Evolutionary conservation across 2,329 filamentous ascomycete species (phyloP).

Genomic region (Fusarium redolens): DNA sequence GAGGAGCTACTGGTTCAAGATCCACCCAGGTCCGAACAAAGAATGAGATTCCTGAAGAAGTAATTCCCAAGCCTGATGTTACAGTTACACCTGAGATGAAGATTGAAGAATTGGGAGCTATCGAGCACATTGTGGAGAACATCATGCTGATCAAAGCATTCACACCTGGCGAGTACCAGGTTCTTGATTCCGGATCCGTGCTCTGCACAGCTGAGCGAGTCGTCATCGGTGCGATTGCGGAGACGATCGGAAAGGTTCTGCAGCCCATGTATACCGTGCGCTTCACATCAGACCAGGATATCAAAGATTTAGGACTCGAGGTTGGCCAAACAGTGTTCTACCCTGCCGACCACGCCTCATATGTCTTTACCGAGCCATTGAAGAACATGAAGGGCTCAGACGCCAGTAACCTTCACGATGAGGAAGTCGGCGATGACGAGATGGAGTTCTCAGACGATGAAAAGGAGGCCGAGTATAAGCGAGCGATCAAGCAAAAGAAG

Average conservation of each 20-base stretch:
- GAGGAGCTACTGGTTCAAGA: slow-evolving; percentile 53
- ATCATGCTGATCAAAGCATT: slow-evolving; percentile 82
- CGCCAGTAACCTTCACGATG: slow-evolving; percentile 93
- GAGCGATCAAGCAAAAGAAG: slow-evolving; percentile 74
- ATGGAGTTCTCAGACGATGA: slow-evolving; percentile 98
- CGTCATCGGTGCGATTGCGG: slow-evolving; percentile 84
- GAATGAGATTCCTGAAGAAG: slow-evolving; percentile 78
- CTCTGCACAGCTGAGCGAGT: slow-evolving; percentile 81
- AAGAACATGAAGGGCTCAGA: slow-evolving; percentile 87
- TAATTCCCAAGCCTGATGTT: slow-evolving; percentile 80
- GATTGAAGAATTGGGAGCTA: slow-evolving; percentile 78
- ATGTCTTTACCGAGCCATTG: slow-evolving; percentile 87
- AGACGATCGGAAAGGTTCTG: slow-evolving; percentile 86
- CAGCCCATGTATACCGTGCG: slow-evolving; percentile 87
- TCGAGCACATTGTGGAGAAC: slow-evolving; percentile 83
- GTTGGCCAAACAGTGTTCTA: slow-evolving; percentile 82
- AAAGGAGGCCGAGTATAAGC: slow-evolving; percentile 85
- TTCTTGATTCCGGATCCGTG: slow-evolving; percentile 85
- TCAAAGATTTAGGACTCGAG: slow-evolving; percentile 74
- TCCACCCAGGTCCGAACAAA: slow-evolving; percentile 75
- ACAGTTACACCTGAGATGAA: slow-evolving; percentile 81
- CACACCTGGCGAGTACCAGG: slow-evolving; percentile 82
- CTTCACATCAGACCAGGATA: slow-evolving; percentile 76
- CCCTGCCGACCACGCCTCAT: slow-evolving; percentile 79
- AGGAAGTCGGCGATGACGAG: slow-evolving; percentile 87